Evolutionary conservation across 2,329 filamentous ascomycete species (phyloP).

Genomic region (Zymoseptoria tritici): DNA sequence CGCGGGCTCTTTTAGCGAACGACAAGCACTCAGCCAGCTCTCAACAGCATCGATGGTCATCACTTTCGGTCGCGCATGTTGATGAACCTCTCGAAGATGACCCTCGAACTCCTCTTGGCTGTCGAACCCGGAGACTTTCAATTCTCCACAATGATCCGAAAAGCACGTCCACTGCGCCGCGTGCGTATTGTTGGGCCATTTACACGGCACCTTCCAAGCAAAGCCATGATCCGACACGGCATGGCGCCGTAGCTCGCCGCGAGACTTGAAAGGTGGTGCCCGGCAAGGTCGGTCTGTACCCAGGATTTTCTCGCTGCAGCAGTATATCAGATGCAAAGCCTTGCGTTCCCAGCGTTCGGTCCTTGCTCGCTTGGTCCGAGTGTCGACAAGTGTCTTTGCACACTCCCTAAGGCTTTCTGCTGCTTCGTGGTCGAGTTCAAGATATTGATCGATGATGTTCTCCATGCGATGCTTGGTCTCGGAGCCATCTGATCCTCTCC

Average conservation of each 20-base stretch:
- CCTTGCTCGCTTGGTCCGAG: conserved; percentile 2
- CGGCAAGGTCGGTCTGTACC: too few species aligned
- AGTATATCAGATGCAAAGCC: conserved; percentile 6
- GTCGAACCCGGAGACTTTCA: background rate
- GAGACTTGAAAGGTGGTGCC: background rate
- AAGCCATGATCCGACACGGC: conserved; percentile 1
- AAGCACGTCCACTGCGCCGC: background rate
- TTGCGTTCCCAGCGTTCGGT: conserved; percentile 14
- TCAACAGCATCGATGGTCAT: conserved; percentile 1
- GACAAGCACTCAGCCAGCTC: background rate
- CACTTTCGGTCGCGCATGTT: background rate
- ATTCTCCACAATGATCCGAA: conserved; percentile 3
- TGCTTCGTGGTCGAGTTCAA: background rate
- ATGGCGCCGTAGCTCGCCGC: background rate
- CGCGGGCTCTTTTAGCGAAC: too few species aligned
- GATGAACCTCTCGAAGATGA: background rate
- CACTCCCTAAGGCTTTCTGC: background rate
- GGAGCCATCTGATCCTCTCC: too few species aligned
- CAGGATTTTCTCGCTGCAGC: too few species aligned
- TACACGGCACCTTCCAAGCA: conserved; percentile 1
- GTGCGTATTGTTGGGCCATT: background rate
- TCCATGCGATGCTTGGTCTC: conserved; percentile 1
- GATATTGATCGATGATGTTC: conserved; percentile 1
- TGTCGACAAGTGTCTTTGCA: conserved; percentile 3
- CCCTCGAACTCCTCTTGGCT: background rate